Base-by-base conservation (phyloP, 495 filamentous ascomycete genomes). In the Glarea lozoyensis region DNA sequence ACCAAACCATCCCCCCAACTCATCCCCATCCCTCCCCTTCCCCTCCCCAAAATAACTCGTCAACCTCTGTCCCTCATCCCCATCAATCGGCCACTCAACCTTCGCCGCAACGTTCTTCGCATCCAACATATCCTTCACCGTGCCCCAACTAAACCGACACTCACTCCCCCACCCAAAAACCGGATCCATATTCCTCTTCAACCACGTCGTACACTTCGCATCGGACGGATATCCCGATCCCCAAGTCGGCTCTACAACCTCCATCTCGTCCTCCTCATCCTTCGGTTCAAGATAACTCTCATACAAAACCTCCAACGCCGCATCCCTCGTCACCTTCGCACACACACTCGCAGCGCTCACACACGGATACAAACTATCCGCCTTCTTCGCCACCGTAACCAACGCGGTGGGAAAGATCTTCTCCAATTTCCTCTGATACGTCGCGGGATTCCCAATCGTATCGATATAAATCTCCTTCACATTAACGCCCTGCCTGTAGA, bases 121-220 rank as follows among this genome's bases (percentile, higher is more conserved):
- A 44, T 97, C 93, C 1, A 98, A 59, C 78, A 96, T 76, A 58
- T 96, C 88, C 59, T 88, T 97, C 9, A 82, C 85, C 1, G 92
- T 96, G 5, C 84, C 84, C 92, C 92, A 98, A 55, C 86, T 92
- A 48, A 96, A 96, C 24, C 92, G 72, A 55, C 85, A 89, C 63
- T 95, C 87, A 16, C 73, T 78, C 1, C 88, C 86, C 93, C 93
- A 98, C 11, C 92, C 92, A 66, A 97, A 98, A 0, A 96, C 68
- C 11, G 84, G 84, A 48, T 98, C 81, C 82, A 95, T 94, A 49
- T 86, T 86, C 27, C 60, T 64, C 62, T 78, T 83, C 43, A 98
- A 49, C 92, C 93, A 98, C 10, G 59, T 59, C 13, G 82, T 76
- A 53, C 86, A 89, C 47, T 82, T 76, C 23, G 75, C 78, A 65